Conservation (phyloP, 768 basidiomycete species). For the Tulasnella sp. region DNA sequence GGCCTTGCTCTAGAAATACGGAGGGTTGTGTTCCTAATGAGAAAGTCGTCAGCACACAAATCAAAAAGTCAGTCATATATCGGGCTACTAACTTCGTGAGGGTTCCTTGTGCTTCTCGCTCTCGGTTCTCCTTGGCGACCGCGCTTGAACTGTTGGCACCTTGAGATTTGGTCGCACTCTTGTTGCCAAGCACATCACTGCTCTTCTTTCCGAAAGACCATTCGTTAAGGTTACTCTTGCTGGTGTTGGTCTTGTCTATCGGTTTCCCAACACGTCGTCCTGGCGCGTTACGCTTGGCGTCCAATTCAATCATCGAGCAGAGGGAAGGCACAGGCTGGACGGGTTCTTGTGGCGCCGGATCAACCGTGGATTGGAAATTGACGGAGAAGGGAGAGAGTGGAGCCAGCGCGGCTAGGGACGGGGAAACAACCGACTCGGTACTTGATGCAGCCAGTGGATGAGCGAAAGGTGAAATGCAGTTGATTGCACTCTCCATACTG, state of each 20-base stretch:
- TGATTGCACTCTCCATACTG: constrained; percentile 12
- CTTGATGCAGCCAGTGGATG: neutral
- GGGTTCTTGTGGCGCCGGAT: neutral
- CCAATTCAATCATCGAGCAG: neutral
- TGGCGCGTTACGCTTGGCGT: neutral
- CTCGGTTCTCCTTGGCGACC: constrained; percentile 7
- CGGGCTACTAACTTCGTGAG: neutral
- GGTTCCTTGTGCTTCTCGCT: constrained; percentile 4
- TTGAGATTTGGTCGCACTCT: neutral
- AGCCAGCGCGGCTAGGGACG: neutral
- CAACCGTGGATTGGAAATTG: neutral
- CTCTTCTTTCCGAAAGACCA: neutral
- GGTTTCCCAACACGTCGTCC: neutral
- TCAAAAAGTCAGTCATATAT: neutral
- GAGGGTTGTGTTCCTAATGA: neutral
- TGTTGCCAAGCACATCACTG: neutral
- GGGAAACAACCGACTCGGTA: neutral
- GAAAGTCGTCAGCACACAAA: neutral
- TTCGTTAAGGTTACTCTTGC: neutral
- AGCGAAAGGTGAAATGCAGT: constrained; percentile 14
- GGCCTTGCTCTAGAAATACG: constrained; percentile 7
- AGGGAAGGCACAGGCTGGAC: neutral
- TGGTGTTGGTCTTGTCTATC: neutral
- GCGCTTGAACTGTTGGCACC: neutral
- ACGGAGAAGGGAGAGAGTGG: neutral